Percentiles rank a stretch among this genome's conserved stretches.
Conservation (phyloP, 2,329 filamentous ascomycete genomes). For the Aciculosporium take region DNA sequence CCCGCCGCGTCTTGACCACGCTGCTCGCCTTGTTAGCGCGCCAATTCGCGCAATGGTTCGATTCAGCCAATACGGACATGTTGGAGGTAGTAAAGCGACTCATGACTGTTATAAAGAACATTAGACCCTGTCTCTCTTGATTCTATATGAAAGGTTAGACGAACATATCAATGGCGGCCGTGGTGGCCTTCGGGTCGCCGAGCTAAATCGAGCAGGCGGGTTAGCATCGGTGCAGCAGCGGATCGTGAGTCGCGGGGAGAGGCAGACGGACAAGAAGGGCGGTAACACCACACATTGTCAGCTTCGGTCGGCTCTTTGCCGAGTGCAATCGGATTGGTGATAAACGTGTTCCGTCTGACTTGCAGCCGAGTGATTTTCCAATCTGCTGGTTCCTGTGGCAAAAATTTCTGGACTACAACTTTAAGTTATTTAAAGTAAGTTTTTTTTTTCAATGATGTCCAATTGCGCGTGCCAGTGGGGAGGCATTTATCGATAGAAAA, state of each 20-base stretch:
- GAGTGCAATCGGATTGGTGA: not conserved
- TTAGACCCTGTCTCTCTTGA: no score
- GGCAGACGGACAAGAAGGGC: slow-evolving; percentile 2
- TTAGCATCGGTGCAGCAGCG: not conserved
- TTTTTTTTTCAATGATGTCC: not conserved
- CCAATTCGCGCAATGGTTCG: not conserved
- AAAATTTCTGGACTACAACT: not conserved
- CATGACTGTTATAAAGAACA: slow-evolving; percentile 27
- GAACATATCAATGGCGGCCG: slow-evolving; percentile 44
- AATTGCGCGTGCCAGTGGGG: no score
- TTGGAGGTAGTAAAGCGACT: slow-evolving; percentile 57
- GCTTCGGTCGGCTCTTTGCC: not conserved
- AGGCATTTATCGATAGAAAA: not conserved
- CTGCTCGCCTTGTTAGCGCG: slow-evolving; percentile 1
- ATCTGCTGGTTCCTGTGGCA: not conserved
- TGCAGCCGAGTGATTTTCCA: not conserved
- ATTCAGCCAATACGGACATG: slow-evolving; percentile 18
- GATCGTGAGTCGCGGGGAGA: not conserved
- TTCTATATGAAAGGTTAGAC: not conserved
- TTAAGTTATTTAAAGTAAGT: not conserved
- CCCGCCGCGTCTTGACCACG: slow-evolving; percentile 74
- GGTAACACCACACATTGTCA: slow-evolving; percentile 3
- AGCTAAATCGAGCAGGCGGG: slow-evolving; percentile 11
- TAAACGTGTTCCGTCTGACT: not conserved
- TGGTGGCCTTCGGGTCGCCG: slow-evolving; percentile 19